Base-by-base conservation (phyloP, 73 alveolate genomes). In the Paramecium sonneborni region DNA sequence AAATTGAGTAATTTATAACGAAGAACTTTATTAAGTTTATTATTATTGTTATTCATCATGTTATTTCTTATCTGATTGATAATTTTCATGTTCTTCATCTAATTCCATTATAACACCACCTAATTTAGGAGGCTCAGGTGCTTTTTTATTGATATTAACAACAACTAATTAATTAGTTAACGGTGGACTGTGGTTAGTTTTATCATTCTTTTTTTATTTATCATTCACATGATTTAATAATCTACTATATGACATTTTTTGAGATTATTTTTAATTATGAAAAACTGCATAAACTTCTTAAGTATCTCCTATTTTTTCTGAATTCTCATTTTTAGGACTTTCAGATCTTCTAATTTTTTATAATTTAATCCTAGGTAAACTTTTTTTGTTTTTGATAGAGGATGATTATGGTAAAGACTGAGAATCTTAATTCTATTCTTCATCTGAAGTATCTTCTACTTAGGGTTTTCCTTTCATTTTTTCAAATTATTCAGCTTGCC, bases 401-500 rank as follows among this genome's bases (percentile, higher is more conserved):
- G 39, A 62, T 11, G 84, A 62, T 26, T 26, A 62, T 5, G 84
- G 84, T 12, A 12, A 30, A 12, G 84, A 62, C 20, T 26, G 44
- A 14, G 39, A 62, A 4, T 35, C 57, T 41, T 72, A 2, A 14
- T 34, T 34, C 41, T 72, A 20, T 5, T 41, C 72, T 32, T 79
- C 90, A 24, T 38, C 72, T 21, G 44, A 23, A 3, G 28, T 18
- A 9, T 39, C 76, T 30, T 79, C 90, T 10, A 12, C 76, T 43
- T 43, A 79, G 1, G 90, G 44, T 34, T 46, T 39, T 20, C 90
- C 90, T 34, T 79, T 79, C 69, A 79, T 79, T 41, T 34, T 79
- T 34, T 79, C 90, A 79, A 79, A 79, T 79, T 79, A 24, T 34
- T 79, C 69, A 20, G 90, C 90, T 34, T 79, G 26, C 90, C 90